These are phyloP conservation scores for Schizopora paradoxa DNA, from an alignment of 1,284 basidiomycete genomes.

Conservation along the genomic window DNA sequence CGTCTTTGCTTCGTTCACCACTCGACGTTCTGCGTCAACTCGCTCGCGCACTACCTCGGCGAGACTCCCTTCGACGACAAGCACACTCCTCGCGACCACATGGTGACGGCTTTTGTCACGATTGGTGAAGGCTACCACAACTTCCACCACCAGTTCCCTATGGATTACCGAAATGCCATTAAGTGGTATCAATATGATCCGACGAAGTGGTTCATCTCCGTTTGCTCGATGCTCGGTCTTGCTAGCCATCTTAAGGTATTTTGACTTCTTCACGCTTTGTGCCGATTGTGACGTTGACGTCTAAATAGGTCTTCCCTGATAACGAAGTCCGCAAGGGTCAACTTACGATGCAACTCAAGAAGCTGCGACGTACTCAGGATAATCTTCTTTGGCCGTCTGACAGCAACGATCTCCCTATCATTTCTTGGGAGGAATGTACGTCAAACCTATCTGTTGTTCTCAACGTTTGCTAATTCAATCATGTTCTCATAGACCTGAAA, in stretches of 20 bases:
- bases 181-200: slow-evolving; percentile 90
- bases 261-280: not conserved
- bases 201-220: slow-evolving; percentile 89
- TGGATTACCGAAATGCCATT: slow-evolving; percentile 93
- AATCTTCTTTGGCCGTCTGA: slow-evolving; percentile 76
- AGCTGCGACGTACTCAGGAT: slow-evolving; percentile 67
- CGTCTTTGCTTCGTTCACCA: slow-evolving; percentile 87
- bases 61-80: slow-evolving; percentile 93
- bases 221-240: slow-evolving; percentile 59
- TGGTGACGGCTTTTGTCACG: slow-evolving; percentile 82
- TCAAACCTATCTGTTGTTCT: slow-evolving; percentile 16
- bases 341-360: slow-evolving; percentile 89
- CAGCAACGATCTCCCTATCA: slow-evolving; percentile 69
- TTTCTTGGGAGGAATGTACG: slow-evolving; percentile 83
- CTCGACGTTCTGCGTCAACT: slow-evolving; percentile 94
- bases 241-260: slow-evolving; percentile 79
- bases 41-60: slow-evolving; percentile 91
- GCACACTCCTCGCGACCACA: slow-evolving; percentile 86
- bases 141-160: slow-evolving; percentile 93
- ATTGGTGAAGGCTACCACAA: slow-evolving; percentile 96
- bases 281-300: not conserved
- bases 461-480: slow-evolving; percentile 9
- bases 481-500: slow-evolving; percentile 42
- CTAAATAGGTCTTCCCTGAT: slow-evolving; percentile 68
- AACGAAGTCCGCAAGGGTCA: slow-evolving; percentile 92